These are phyloP conservation scores for Yarrowia keelungensis DNA, from an alignment of 805 yeast species.

Conservation along the genomic window DNA sequence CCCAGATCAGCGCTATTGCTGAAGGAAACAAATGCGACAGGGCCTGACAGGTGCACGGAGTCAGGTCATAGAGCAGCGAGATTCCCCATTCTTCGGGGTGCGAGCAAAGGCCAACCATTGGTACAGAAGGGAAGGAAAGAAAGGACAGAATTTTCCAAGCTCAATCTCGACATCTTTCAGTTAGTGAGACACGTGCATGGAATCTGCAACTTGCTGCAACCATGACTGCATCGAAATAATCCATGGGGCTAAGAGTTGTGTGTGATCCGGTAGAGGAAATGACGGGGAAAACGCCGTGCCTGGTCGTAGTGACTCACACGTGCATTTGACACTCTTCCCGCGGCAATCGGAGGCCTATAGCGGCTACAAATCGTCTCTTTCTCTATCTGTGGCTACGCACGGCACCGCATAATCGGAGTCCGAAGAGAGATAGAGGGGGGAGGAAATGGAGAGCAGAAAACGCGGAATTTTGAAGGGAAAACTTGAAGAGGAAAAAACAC, in stretches of 20 bases:
- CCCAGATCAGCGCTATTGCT: slow-evolving; percentile 32
- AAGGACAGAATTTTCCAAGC: too few relatives aligned
- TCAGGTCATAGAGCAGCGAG: slow-evolving; percentile 21
- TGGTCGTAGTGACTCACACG: not conserved
- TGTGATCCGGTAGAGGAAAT: not conserved
- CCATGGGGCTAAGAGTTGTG: not conserved
- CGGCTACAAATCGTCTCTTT: not conserved
- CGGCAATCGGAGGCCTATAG: not conserved
- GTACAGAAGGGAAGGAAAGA: not conserved
- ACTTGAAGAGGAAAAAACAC: too few relatives aligned
- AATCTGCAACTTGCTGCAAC: slow-evolving; percentile 23
- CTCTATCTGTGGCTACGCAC: slow-evolving; percentile 4
- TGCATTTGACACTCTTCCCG: not conserved
- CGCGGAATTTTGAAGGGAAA: too few relatives aligned
- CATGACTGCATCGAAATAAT: slow-evolving; percentile 1
- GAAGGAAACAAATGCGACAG: slow-evolving; percentile 18
- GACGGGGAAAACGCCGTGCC: not conserved
- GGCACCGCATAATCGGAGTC: slow-evolving; percentile 38
- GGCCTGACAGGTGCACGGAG: slow-evolving; percentile 30
- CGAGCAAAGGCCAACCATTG: slow-evolving; percentile 26
- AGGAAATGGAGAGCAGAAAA: too few relatives aligned
- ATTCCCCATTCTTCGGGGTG: slow-evolving; percentile 37
- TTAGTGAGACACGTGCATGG: slow-evolving; percentile 16
- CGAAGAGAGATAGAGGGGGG: not conserved
- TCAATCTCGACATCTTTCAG: not conserved